A percentile compares a stretch with the other conserved stretches of the same genome.
phyloP scores from a whole-genome alignment of 495 filamentous ascomycete genomes.

The Xylaria scruposa region DNA sequence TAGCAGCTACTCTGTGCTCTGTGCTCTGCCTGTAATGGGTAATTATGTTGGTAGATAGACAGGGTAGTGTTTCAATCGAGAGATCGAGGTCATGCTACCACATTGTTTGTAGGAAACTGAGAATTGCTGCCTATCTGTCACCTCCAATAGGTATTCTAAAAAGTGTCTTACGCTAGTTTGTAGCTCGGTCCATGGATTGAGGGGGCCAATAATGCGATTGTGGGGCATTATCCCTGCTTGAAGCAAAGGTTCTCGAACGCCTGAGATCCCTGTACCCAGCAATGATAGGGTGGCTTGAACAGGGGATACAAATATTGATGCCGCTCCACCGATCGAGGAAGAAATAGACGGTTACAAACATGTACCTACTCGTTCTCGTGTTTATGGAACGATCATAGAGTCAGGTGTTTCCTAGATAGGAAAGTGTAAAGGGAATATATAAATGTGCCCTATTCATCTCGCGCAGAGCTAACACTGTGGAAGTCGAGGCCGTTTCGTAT shows the following conservation, averaged over 20 bases:
- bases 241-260: constrained; percentile 20
- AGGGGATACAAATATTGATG: neutral
- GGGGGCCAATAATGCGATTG: constrained; percentile 13
- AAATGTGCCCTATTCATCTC: neutral
- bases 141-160: neutral
- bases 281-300: constrained; percentile 19
- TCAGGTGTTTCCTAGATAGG: constrained; percentile 10
- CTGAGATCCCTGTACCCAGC: constrained; percentile 5
- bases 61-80: constrained; percentile 9
- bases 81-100: neutral
- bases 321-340: neutral
- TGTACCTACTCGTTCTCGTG: neutral
- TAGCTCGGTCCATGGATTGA: neutral
- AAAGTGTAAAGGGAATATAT: constrained; percentile 2
- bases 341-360: constrained; percentile 1
- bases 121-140: constrained; percentile 17
- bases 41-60: neutral
- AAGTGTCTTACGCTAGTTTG: neutral
- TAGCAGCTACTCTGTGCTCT: neutral
- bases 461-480: neutral
- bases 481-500: neutral
- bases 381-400: neutral
- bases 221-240: constrained; percentile 10
- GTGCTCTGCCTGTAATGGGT: neutral
- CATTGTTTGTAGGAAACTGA: constrained; percentile 10